Conservation (phyloP, 129 eudicot species). For the Dittrichia graveolens region DNA sequence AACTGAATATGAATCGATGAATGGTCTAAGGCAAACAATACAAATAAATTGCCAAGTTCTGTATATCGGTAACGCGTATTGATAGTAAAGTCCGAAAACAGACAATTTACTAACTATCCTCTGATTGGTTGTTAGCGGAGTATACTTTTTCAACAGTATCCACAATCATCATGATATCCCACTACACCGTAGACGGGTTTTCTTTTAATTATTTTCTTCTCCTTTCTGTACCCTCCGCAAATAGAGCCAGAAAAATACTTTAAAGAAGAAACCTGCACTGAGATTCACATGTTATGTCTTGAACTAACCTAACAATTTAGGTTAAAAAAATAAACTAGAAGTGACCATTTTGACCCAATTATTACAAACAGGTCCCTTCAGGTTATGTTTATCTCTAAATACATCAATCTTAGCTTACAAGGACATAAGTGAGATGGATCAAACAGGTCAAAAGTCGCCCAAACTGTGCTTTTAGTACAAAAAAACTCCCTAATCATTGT, state of each 20-base stretch:
- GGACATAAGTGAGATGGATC: neutral
- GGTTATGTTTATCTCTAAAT: slow-evolving; percentile 3
- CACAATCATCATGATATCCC: slow-evolving; percentile 31
- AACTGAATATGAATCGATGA: slow-evolving; percentile 29
- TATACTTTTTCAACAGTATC: slow-evolving; percentile 32
- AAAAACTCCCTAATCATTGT: slow-evolving; percentile 4
- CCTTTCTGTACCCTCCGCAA: slow-evolving; percentile 30
- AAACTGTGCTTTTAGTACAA: neutral
- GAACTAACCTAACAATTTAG: neutral
- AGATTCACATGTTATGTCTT: slow-evolving; percentile 11
- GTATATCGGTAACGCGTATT: slow-evolving; percentile 31
- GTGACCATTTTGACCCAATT: neutral
- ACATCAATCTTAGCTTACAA: neutral
- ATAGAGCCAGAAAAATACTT: slow-evolving; percentile 34
- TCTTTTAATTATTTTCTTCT: slow-evolving; percentile 13
- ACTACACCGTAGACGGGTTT: neutral
- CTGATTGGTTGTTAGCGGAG: slow-evolving; percentile 24
- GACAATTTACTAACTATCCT: slow-evolving; percentile 26
- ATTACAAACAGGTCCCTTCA: neutral
- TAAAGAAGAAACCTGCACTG: slow-evolving; percentile 38
- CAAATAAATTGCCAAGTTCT: slow-evolving; percentile 28
- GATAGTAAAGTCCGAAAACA: slow-evolving; percentile 32
- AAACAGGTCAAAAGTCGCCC: neutral
- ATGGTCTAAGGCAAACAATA: slow-evolving; percentile 41
- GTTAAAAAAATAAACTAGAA: neutral